These are phyloP conservation scores for Chaetomium globosum DNA, from an alignment of 2,329 filamentous ascomycete genomes.

Conservation along the genomic window DNA sequence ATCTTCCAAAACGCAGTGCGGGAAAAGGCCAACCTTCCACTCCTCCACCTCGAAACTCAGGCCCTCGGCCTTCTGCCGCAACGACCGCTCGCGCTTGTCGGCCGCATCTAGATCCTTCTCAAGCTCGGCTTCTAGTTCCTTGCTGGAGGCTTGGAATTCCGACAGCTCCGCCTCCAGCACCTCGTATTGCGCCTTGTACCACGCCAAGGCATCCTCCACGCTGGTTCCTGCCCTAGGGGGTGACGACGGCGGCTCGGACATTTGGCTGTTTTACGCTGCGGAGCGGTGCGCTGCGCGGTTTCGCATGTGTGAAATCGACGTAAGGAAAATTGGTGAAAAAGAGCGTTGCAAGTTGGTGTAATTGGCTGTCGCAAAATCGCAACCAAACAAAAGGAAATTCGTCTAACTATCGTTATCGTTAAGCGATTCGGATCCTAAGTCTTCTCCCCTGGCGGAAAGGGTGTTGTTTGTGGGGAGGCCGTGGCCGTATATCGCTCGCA, in stretches of 20 bases:
- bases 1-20: not conserved
- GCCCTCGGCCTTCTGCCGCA: constrained; percentile 85
- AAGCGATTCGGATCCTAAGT: not conserved
- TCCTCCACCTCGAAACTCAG: constrained; percentile 90
- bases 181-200: constrained; percentile 97
- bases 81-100: constrained; percentile 83
- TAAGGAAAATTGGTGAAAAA: constrained; percentile 17
- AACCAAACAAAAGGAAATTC: constrained; percentile 23
- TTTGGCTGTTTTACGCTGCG: constrained; percentile 39
- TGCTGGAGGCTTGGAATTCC: constrained; percentile 92
- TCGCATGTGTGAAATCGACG: constrained; percentile 30
- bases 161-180: constrained; percentile 86
- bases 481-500: constrained; percentile 14
- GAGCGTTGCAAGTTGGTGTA: constrained; percentile 22
- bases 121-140: constrained; percentile 89
- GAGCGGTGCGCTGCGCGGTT: constrained; percentile 22
- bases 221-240: constrained; percentile 59
- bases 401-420: constrained; percentile 28
- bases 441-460: constrained; percentile 1
- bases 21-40: constrained; percentile 70
- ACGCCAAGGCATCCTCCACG: constrained; percentile 76
- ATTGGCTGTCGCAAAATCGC: constrained; percentile 14
- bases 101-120: constrained; percentile 95
- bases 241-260: constrained; percentile 65
- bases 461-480: not conserved